Base-by-base conservation (phyloP, 257 asterid genomes). In the Ligustrum vulgare region DNA sequence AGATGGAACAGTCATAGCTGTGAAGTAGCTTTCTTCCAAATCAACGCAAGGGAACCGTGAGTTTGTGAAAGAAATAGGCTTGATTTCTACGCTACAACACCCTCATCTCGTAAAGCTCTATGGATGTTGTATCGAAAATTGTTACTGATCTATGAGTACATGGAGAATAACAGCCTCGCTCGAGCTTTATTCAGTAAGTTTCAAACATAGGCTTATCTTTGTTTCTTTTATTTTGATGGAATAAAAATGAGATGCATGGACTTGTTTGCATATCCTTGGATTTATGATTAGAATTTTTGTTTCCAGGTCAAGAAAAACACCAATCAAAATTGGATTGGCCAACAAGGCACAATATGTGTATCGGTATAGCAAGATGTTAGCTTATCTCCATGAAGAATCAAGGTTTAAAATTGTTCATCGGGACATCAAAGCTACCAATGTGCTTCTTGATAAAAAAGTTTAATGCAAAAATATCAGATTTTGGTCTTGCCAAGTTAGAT, bases 31-130 rank as follows among this genome's bases (percentile, higher is more conserved):
- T 32, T 85, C 91, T 72, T 73, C 91, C 64, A 87, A 87, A 72
- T 87, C 91, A 9, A 87, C 82, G 78, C 92, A 87, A 77, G 92
- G 92, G n/a, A 87, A 81, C 31, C 89, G 90, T 0, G 88, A 87
- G 58, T 87, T 87, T 69, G 76, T 87, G 56, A 87, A 82, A 18
- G 92, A 87, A 69, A 82, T 87, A 69, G 92, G 90, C 78, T 83
- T 85, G 89, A 87, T 87, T 64, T 85, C 92, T 78, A 90, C 89
- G 31, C 31, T 28, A 28, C 31, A 28, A 28, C 31, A 28, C 31
- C 31, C 31, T 28, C 31, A 28, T 28, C 31, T 28, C 31, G 31
- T 28, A 28, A 28, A 81, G 82, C 78, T 87, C 8, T 76, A 85
- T 33, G 91, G 91, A 8, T 87, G 91, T 22, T 87, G 91, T 82